Evolutionary conservation across 768 basidiomycete species (phyloP), one percentile per base, ranked within the genome.

Genomic region (Mycena floridula): DNA sequence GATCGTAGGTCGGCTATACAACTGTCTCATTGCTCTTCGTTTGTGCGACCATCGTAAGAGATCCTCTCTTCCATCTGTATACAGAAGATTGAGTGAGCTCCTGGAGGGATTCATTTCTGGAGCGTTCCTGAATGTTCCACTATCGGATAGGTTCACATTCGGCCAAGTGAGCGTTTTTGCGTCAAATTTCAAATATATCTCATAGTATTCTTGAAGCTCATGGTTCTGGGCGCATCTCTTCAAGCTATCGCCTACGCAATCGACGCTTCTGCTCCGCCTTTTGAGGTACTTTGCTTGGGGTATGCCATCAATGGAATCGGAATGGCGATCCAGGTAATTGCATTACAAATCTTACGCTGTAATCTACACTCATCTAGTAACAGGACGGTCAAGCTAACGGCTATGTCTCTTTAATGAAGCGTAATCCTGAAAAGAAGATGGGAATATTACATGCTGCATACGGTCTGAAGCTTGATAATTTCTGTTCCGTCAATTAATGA

Each of bases 371-470:
- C n/a, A n/a, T n/a, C n/a, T n/a, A 41, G 64, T 6, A 61, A 57
- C 51, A 48, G 43, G 71, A 76, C 43, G 77, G 76, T 1, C 74
- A 74, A 45, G 63, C 75, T 3, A 73, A 76, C 44, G 73, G 65
- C 2, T 78, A 67, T 47, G 68, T 79, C 5, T 72, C 73, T 12
- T 61, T 58, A 40, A 48, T 76, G 9, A 61, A 61, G 45, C 59
- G 66, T 9, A 68, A 74, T 38, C 53, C 65, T 3, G 58, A 64
- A 13, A 50, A 52, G 3, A 77, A 75, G 51, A 73, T 79, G 69
- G 67, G 76, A 3, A 48, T 76, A 18, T 46, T 77, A 11, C 70
- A 76, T 51, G 74, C 70, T 3, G 56, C 66, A 4, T 76, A 74
- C 44, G 74, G 74, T 56, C n/a, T n/a, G n/a, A 26, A n/a, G 35